A percentile compares a stretch with the other conserved stretches of the same genome.
Evolutionary conservation across 345 rosid species (phyloP).

Genomic region (Stellera chamaejasme): DNA sequence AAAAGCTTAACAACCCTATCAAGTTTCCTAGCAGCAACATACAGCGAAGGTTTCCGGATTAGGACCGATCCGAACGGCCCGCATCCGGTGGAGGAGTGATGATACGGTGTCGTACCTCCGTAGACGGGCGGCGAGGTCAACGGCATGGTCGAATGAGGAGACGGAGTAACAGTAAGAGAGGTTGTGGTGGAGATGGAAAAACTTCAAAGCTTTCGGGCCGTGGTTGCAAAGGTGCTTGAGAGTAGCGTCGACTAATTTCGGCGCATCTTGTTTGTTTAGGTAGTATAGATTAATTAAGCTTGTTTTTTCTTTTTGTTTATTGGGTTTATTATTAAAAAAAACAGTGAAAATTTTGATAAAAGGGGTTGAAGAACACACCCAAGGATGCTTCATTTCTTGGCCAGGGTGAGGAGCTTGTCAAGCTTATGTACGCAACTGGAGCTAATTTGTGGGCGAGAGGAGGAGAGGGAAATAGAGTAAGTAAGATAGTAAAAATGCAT

Average conservation of each 20-base stretch:
- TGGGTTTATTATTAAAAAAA: too few species aligned
- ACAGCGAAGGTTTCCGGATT: conserved; percentile 58
- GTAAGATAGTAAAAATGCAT: too few species aligned
- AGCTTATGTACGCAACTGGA: too few species aligned
- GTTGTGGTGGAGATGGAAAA: conserved; percentile 45
- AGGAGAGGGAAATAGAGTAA: too few species aligned
- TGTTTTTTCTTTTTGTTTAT: too few species aligned
- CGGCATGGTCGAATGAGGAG: conserved; percentile 77
- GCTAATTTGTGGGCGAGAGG: too few species aligned
- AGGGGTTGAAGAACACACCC: too few species aligned
- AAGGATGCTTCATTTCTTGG: too few species aligned
- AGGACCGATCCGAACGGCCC: conserved; percentile 55
- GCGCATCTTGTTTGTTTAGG: too few species aligned
- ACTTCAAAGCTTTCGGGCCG: conserved; percentile 70
- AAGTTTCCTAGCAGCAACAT: conserved; percentile 56
- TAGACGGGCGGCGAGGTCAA: conserved; percentile 78
- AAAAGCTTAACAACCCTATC: conserved; percentile 63
- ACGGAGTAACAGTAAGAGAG: conserved; percentile 39
- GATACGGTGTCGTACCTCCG: conserved; percentile 40
- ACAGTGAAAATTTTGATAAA: too few species aligned
- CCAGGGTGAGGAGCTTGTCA: too few species aligned
- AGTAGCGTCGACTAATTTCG: conserved; percentile 48
- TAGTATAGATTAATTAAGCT: too few species aligned
- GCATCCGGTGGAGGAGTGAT: conserved; percentile 59
- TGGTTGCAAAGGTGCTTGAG: conserved; percentile 82